Base-by-base conservation (phyloP, 192 early-diverging fungal genomes). In the Linderina pennispora region DNA sequence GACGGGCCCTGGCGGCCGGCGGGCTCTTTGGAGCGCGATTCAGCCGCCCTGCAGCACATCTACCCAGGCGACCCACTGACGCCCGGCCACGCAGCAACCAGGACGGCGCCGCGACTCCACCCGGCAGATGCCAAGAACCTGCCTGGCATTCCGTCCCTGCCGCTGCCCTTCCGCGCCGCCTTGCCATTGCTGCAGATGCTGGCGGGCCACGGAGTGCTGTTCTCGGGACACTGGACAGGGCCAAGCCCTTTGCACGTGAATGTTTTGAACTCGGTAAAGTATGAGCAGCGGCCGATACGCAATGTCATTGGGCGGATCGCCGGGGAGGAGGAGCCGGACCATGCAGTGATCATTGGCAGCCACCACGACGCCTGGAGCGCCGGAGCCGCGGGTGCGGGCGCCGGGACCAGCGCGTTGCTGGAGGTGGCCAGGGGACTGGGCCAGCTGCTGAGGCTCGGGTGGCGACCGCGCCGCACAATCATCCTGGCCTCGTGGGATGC, bases 281-380 rank as follows among this genome's bases (percentile, higher is more conserved):
- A 67, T 43, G 57, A 65, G 18, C 60, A 62, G 0, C 54, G 36
- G 8, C 57, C 81, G 4, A 75, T 85, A 23, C 78, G 74, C 58
- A 83, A 85, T 40, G 78, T 85, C 37, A 69, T 83, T 23, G 79
- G 60, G 11, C 65, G 54, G 2, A 85, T 85, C 49, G 31, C 54
- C 22, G 83, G 83, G 13, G 50, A 36, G 38, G 52, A 61, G 19
- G 71, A 81, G 9, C 60, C 73, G 8, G 73, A 77, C 28, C 59
- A 57, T 13, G 64, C 64, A 0, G 61, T 85, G 18, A 55, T 85
- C 13, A 43, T 82, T 20, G 82, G 82, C 25, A 80, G 77, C 51
- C 83, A 85, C 37, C 74, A 81, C 36, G 83, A 85, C 46, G 76
- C 81, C 7, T 83, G 81, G 83, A 65, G n/a, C n/a, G n/a, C n/a